phyloP scores from a whole-genome alignment of 2,329 filamentous ascomycete genomes.

The Simplicillium sp. region DNA sequence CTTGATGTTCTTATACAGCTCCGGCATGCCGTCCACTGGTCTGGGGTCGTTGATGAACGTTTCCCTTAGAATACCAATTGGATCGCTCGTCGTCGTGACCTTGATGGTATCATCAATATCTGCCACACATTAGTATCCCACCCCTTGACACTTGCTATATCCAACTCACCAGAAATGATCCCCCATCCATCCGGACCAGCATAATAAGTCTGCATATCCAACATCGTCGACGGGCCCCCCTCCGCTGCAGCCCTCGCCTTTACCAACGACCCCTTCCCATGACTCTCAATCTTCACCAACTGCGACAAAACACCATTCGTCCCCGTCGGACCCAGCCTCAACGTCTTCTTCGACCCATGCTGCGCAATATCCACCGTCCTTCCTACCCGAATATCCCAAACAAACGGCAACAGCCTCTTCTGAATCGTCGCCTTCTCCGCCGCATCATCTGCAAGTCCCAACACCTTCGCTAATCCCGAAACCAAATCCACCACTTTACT shows the following conservation, averaged over 20 bases:
- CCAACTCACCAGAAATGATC: slow-evolving; percentile 57
- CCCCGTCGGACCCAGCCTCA: slow-evolving; percentile 60
- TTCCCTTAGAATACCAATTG: slow-evolving; percentile 68
- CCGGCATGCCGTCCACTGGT: slow-evolving; percentile 72
- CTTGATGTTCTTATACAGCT: slow-evolving; percentile 64
- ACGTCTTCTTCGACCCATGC: slow-evolving; percentile 21
- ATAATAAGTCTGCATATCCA: slow-evolving; percentile 62
- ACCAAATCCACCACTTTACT: slow-evolving; percentile 59
- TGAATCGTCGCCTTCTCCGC: slow-evolving; percentile 51
- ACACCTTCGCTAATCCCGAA: slow-evolving; percentile 56
- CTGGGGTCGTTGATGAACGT: slow-evolving; percentile 73
- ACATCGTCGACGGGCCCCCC: slow-evolving; percentile 39
- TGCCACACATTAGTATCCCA: slow-evolving; percentile 17
- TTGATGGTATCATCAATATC: slow-evolving; percentile 94
- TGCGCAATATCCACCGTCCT: slow-evolving; percentile 59
- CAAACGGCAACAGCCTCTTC: slow-evolving; percentile 63
- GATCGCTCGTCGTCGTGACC: slow-evolving; percentile 70
- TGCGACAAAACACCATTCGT: slow-evolving; percentile 64
- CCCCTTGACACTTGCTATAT: background rate
- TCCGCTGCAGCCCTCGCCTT: slow-evolving; percentile 41
- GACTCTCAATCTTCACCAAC: slow-evolving; percentile 39
- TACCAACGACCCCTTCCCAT: slow-evolving; percentile 33
- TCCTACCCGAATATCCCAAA: slow-evolving; percentile 65
- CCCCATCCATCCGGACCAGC: slow-evolving; percentile 74
- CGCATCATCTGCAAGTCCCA: slow-evolving; percentile 56